Base-by-base conservation (phyloP, 495 filamentous ascomycete species). In the Annulohypoxylon moriforme region DNA sequence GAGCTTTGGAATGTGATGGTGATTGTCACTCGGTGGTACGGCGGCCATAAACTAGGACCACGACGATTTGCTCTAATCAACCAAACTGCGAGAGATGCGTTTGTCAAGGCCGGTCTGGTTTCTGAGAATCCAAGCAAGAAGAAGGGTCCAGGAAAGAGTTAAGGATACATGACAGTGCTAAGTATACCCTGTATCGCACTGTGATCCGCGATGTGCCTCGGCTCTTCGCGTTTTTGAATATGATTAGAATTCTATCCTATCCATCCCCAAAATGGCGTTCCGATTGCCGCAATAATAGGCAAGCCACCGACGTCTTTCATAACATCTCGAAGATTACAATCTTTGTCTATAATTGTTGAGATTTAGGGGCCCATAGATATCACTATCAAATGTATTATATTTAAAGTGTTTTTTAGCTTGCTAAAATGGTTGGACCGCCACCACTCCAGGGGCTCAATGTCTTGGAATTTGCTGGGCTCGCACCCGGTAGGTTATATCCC, bases 21-120 rank as follows among this genome's bases (percentile, higher is more conserved):
- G 1, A 91, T 99, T n/a, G 96, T 99, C 16, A 93, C 91, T 36
- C 80, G 96, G 57, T 99, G 96, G 96, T 98, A 96, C 81, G 96
- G 96, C 0, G 96, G 96, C 0, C 85, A 95, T 44, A 90, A 92
- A 64, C 78, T 99, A 22, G 96, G 96, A 0, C 94, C 94, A 52
- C 90, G 94, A 74, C 82, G 96, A 64, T 99, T 99, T 78, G 87
- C 93, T 31, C 83, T 97, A 24, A 98, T 99, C 69, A 96, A 96
- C 75, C 85, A 86, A 60, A 93, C 88, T 18, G 96, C 94, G 9
- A 86, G 94, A 72, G 94, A 97, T 81, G 92, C 92, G 25, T 84
- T 99, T 74, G 86, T 97, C 11, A 88, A 88, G 76, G 93, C 91
- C n/a, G 91, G 90, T 0, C 87, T 92, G 71, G 88, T 86, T 29